Base-by-base conservation (phyloP, 768 basidiomycete genomes). In the Naganishia kalamii region DNA sequence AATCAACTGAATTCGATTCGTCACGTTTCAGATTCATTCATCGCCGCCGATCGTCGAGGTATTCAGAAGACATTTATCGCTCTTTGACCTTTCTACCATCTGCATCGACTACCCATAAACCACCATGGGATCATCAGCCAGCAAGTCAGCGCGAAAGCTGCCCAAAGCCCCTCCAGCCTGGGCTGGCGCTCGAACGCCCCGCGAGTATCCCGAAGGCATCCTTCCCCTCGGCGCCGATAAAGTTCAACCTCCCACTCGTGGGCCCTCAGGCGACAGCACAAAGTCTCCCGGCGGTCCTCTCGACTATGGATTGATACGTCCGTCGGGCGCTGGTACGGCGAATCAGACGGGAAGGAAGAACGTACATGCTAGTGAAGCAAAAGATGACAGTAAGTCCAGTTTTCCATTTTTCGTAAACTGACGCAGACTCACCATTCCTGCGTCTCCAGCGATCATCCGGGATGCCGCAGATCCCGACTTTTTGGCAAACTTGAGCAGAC, bases 381-480 rank as follows among this genome's bases (percentile, higher is more conserved):
- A 73, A 52, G 76, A 77, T 63, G 71, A 71, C 51, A 71, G 76
- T 75, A 60, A 65, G 74, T 68, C 27, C 21, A 17, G 4, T 35
- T 17, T 10, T 1, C 5, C 12, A 61, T 10, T 25, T 35, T n/a
- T n/a, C 19, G 13, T 3, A 25, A 37, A 7, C 13, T n/a, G n/a
- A 17, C 17, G 47, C 21, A 4, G 32, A 12, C 27, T 37, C 11
- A 43, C 12, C 19, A 6, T 13, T n/a, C 32, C 61, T 37, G 10
- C 4, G 2, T 13, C 29, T 4, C 25, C 62, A 74, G 76, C 68
- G 19, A 69, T 77, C 32, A 67, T 49, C 23, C 27, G 67, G 60
- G 77, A 78, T 52, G 74, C 66, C 1, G 66, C 69, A 62, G 77
- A 78, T 69, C 77, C 77, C 21, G 72, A 78, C 46, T 78, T 78